Conservation (phyloP, 345 rosid species). For the Bretschneidera sinensis region DNA sequence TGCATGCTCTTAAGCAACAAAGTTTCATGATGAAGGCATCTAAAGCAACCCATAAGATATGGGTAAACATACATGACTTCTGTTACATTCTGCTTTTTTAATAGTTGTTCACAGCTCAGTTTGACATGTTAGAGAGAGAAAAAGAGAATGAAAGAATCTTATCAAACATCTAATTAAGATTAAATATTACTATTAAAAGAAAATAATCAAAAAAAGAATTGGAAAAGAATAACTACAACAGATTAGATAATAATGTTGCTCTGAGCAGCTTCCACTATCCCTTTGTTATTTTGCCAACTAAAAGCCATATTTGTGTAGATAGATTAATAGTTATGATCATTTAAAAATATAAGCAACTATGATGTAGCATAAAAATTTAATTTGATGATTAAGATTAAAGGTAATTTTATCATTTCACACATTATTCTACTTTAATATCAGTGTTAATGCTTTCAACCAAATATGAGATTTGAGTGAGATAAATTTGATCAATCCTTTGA, state of each 20-base stretch:
- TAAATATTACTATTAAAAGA: neutral
- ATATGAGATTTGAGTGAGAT: too few species aligned
- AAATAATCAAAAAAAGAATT: too few species aligned
- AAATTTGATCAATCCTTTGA: too few species aligned
- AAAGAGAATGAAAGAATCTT: constrained; percentile 45
- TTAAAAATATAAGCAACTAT: too few species aligned
- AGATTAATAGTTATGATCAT: too few species aligned
- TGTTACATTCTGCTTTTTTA: constrained; percentile 9
- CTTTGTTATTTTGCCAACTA: constrained; percentile 22
- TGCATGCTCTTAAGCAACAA: neutral
- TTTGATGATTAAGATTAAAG: too few species aligned
- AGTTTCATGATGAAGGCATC: neutral
- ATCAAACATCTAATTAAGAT: constrained; percentile 27
- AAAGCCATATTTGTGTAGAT: too few species aligned
- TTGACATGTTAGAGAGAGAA: constrained; percentile 30
- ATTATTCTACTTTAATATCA: too few species aligned
- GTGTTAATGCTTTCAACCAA: too few species aligned
- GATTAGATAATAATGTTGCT: constrained; percentile 46
- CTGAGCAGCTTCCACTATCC: constrained; percentile 37
- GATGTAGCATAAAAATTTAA: too few species aligned
- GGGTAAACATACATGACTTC: neutral
- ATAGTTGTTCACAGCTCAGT: constrained; percentile 28
- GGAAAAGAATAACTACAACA: constrained; percentile 35
- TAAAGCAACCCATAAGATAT: neutral
- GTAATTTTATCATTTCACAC: too few species aligned